These are phyloP conservation scores for Lyophyllum atratum DNA, from an alignment of 768 basidiomycete genomes.

Conservation along the genomic window DNA sequence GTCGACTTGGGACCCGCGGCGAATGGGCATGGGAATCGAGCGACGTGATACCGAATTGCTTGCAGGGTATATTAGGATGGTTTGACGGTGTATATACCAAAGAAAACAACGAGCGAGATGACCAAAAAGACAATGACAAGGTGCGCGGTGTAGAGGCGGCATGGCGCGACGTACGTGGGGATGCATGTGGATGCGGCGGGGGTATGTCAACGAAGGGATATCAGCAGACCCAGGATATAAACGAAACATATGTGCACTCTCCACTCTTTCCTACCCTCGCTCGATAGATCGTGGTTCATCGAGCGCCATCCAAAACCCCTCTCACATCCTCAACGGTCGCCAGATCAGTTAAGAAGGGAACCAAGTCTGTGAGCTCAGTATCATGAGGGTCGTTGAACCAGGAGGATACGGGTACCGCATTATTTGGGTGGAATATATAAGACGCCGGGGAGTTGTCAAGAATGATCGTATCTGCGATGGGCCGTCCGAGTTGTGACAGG, in stretches of 20 bases:
- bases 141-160: constrained; percentile 1
- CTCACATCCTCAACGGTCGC: constrained; percentile 85
- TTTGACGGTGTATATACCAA: constrained; percentile 23
- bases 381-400: constrained; percentile 99
- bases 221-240: constrained; percentile 15
- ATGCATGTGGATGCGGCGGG: constrained; percentile 6
- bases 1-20: neutral
- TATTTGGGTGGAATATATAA: constrained; percentile 99
- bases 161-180: constrained; percentile 1
- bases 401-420: constrained; percentile 97
- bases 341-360: constrained; percentile 92
- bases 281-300: constrained; percentile 37
- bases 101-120: constrained; percentile 17
- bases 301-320: constrained; percentile 85
- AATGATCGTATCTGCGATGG: constrained; percentile 93
- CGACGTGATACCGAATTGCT: constrained; percentile 22
- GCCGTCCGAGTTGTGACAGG: constrained; percentile 94
- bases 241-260: constrained; percentile 13
- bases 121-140: constrained; percentile 14
- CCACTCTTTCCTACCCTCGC: constrained; percentile 6
- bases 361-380: constrained; percentile 93
- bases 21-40: constrained; percentile 6
- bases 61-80: constrained; percentile 27
- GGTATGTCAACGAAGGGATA: constrained; percentile 13
- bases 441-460: constrained; percentile 99